phyloP scores from a whole-genome alignment of 768 basidiomycete species.

The Boletus edulis region DNA sequence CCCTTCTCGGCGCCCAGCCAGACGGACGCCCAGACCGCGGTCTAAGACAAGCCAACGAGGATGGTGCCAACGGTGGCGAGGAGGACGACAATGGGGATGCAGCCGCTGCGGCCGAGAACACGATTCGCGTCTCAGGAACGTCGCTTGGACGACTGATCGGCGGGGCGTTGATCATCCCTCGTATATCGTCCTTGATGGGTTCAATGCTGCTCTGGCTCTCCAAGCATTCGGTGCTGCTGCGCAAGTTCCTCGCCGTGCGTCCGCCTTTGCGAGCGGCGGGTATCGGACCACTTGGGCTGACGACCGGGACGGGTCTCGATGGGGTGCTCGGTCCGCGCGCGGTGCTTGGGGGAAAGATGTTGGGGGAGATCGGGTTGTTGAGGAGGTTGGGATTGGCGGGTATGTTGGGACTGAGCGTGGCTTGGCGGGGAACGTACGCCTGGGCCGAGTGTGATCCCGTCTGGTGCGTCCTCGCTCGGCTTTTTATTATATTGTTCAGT shows the following conservation, averaged over 20 bases:
- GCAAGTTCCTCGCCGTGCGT: slow-evolving; percentile 24
- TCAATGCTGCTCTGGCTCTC: slow-evolving; percentile 54
- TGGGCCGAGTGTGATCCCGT: slow-evolving; percentile 73
- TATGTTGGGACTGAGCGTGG: slow-evolving; percentile 42
- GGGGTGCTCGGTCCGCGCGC: slow-evolving; percentile 10
- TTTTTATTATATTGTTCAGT: neutral
- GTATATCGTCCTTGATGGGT: slow-evolving; percentile 67
- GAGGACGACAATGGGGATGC: slow-evolving; percentile 25
- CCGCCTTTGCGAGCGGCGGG: slow-evolving; percentile 13
- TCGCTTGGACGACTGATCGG: slow-evolving; percentile 66
- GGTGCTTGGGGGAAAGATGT: slow-evolving; percentile 16
- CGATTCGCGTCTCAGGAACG: slow-evolving; percentile 54
- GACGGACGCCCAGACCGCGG: slow-evolving; percentile 11
- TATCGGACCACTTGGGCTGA: slow-evolving; percentile 17
- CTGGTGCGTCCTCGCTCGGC: slow-evolving; percentile 41
- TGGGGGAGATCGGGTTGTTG: slow-evolving; percentile 16
- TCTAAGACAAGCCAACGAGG: slow-evolving; percentile 11
- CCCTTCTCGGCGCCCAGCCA: slow-evolving; percentile 11
- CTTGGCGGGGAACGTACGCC: slow-evolving; percentile 55
- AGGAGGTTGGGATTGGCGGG: slow-evolving; percentile 28
- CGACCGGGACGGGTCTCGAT: slow-evolving; percentile 3
- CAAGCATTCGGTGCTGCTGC: slow-evolving; percentile 28
- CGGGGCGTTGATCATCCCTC: slow-evolving; percentile 67
- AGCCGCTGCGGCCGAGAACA: slow-evolving; percentile 55
- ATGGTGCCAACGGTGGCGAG: neutral